These are phyloP conservation scores for Nyssa sinensis DNA, from an alignment of 148 eudicot genomes.

Conservation along the genomic window DNA sequence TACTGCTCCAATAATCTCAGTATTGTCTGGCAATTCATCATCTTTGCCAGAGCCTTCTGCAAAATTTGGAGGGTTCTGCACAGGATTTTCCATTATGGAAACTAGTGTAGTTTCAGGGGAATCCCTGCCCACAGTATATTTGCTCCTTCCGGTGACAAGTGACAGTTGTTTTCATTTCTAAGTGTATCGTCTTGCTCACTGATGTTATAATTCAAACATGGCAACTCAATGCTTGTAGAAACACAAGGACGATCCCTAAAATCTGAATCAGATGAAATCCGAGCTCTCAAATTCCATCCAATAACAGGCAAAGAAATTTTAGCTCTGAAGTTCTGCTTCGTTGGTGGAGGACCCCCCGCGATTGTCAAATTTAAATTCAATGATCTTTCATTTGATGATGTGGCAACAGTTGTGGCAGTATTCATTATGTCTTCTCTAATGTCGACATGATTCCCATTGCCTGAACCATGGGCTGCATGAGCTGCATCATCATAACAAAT, in stretches of 20 bases:
- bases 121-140: conserved; percentile 25
- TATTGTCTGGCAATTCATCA: conserved; percentile 21
- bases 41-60: conserved; percentile 21
- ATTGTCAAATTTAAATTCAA: conserved; percentile 59
- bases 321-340: conserved; percentile 76
- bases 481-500: neutral
- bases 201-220: neutral
- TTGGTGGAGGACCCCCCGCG: conserved; percentile 92
- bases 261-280: conserved; percentile 43
- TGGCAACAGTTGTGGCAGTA: conserved; percentile 23
- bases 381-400: conserved; percentile 21
- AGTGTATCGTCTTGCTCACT: conserved; percentile 11
- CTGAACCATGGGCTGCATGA: conserved; percentile 22
- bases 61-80: conserved; percentile 19
- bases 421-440: conserved; percentile 22
- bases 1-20: conserved; percentile 18
- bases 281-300: conserved; percentile 79
- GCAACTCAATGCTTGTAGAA: conserved; percentile 9
- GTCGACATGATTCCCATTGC: conserved; percentile 22
- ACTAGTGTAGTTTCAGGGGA: conserved; percentile 17
- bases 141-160: conserved; percentile 20
- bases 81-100: conserved; percentile 23
- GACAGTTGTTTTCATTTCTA: neutral
- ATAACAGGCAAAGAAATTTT: conserved; percentile 80
- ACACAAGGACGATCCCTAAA: conserved; percentile 18